These are phyloP conservation scores for Agaricus subrufescens DNA, from an alignment of 768 basidiomycete genomes.

Conservation along the genomic window DNA sequence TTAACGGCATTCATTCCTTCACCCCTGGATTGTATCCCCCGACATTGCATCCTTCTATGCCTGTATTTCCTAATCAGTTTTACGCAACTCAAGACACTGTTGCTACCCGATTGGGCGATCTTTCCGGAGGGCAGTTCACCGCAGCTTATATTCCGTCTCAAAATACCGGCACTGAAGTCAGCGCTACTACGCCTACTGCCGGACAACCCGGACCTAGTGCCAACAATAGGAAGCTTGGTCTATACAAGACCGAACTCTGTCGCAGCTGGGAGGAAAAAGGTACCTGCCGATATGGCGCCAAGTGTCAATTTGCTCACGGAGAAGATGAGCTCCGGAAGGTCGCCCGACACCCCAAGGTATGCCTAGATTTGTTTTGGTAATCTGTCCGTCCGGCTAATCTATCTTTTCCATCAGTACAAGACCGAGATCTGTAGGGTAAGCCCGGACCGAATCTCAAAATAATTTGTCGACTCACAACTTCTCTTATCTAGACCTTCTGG, in stretches of 20 bases:
- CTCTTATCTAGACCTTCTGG: conserved; percentile 73
- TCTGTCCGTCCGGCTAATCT: conserved; percentile 14
- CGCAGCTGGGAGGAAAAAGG: conserved; percentile 93
- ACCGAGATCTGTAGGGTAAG: conserved; percentile 89
- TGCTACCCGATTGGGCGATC: conserved; percentile 53
- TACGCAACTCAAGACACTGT: conserved; percentile 57
- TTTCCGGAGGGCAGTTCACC: conserved; percentile 58
- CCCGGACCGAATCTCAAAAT: conserved; percentile 7
- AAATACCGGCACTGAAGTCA: conserved; percentile 24
- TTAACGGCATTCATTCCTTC: conserved; percentile 45
- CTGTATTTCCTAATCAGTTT: conserved; percentile 70
- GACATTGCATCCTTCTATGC: conserved; percentile 25
- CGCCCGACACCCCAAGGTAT: conserved; percentile 84
- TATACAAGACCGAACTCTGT: conserved; percentile 91
- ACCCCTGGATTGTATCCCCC: conserved; percentile 16
- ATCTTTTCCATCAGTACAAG: conserved; percentile 60
- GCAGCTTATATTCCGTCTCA: conserved; percentile 38
- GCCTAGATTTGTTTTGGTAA: conserved; percentile 13
- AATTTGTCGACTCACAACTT: conserved; percentile 11
- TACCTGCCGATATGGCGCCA: conserved; percentile 76
- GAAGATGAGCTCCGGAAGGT: conserved; percentile 84
- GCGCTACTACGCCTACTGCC: conserved; percentile 36
- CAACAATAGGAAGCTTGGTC: conserved; percentile 84
- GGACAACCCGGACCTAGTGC: conserved; percentile 72
- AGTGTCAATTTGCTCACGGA: conserved; percentile 93